phyloP scores from a whole-genome alignment of 805 yeast genomes.

The Myxozyma kluyveri region DNA sequence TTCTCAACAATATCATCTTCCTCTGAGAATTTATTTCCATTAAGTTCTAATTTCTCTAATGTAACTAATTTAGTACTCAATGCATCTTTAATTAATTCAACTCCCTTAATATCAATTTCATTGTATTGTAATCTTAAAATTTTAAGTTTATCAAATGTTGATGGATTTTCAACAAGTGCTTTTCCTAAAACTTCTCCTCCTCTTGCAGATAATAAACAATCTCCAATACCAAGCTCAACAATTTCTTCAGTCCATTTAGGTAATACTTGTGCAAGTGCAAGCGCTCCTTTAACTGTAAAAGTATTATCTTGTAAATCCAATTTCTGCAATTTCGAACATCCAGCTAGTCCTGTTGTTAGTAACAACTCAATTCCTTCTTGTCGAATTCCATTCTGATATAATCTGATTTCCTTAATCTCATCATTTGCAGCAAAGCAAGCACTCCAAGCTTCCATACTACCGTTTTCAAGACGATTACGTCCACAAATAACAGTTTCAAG shows the following conservation, averaged over 20 bases:
- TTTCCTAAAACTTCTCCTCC: constrained; percentile 63
- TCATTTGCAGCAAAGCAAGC: constrained; percentile 81
- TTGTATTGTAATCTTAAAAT: constrained; percentile 78
- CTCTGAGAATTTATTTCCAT: constrained; percentile 91
- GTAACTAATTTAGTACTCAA: constrained; percentile 54
- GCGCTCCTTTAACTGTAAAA: constrained; percentile 67
- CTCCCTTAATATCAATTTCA: constrained; percentile 69
- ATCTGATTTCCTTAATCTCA: constrained; percentile 61
- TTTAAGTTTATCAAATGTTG: constrained; percentile 46
- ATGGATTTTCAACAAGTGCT: constrained; percentile 36
- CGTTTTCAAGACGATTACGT: constrained; percentile 94
- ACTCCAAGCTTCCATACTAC: constrained; percentile 81
- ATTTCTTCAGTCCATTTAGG: constrained; percentile 60
- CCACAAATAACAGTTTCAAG: constrained; percentile 88
- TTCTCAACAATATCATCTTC: constrained; percentile 68
- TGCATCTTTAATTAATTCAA: constrained; percentile 57
- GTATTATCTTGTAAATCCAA: constrained; percentile 95
- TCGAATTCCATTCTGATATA: constrained; percentile 96
- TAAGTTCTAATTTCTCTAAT: constrained; percentile 70
- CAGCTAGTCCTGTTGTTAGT: constrained; percentile 65
- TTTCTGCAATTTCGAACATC: constrained; percentile 57
- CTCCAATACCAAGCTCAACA: constrained; percentile 80
- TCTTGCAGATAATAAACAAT: constrained; percentile 74
- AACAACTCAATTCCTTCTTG: constrained; percentile 83
- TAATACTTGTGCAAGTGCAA: constrained; percentile 60